Conservation (phyloP, 164 flowering plant genomes). For the Vitis labrusca region DNA sequence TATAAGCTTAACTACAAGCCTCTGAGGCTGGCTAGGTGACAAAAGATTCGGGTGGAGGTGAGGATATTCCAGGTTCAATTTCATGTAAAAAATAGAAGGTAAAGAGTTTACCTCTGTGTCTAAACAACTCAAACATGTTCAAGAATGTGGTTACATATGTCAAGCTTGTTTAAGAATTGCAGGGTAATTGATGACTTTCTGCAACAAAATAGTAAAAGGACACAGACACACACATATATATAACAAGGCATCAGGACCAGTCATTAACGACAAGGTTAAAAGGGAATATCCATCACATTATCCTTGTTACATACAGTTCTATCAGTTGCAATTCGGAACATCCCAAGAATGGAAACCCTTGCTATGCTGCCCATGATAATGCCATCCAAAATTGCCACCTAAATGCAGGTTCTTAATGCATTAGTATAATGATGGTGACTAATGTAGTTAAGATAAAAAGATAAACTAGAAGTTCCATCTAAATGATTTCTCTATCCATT, state of each 20-base stretch:
- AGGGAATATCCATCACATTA: not conserved
- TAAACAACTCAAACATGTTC: no score
- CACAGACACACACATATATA: not conserved
- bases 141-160: not conserved
- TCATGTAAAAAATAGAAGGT: no score
- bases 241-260: not conserved
- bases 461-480: no score
- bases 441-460: no score
- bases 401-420: slow-evolving; percentile 9
- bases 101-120: no score
- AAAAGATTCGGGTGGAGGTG: no score
- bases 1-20: no score
- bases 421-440: no score
- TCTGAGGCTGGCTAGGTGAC: no score
- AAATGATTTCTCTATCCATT: no score
- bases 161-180: not conserved
- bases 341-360: slow-evolving; percentile 70
- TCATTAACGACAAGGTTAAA: not conserved
- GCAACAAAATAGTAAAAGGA: not conserved
- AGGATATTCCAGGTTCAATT: no score
- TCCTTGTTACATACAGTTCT: slow-evolving; percentile 50
- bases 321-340: slow-evolving; percentile 57
- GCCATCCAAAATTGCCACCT: slow-evolving; percentile 75
- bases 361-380: slow-evolving; percentile 78
- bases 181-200: not conserved